These are phyloP conservation scores for Cladosporium phlei DNA, from an alignment of 2,329 filamentous ascomycete species.

Conservation along the genomic window DNA sequence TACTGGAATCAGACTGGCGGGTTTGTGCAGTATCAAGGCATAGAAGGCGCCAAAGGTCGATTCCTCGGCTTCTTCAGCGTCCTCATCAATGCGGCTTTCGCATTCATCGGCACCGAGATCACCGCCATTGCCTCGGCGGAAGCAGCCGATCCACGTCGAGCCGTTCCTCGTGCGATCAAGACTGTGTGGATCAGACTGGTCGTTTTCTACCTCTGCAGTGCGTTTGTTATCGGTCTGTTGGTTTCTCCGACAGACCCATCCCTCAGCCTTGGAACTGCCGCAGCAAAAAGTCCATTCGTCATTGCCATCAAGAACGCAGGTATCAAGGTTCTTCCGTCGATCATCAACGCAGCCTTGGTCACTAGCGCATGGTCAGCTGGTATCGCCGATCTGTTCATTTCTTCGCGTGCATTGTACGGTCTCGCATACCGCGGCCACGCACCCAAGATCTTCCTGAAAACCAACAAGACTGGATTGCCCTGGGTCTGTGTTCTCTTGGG, in stretches of 20 bases:
- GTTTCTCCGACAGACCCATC: slow-evolving; percentile 51
- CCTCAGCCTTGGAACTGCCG: slow-evolving; percentile 43
- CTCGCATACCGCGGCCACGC: no score
- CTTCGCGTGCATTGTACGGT: slow-evolving; percentile 49
- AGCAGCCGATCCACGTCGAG: slow-evolving; percentile 46
- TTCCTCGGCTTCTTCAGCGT: slow-evolving; percentile 29
- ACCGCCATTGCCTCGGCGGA: slow-evolving; percentile 53
- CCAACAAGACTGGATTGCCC: no score
- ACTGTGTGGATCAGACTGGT: no score
- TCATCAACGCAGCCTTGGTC: slow-evolving; percentile 73
- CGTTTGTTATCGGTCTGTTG: slow-evolving; percentile 55
- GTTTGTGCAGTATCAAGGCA: slow-evolving; percentile 25
- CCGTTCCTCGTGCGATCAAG: no score
- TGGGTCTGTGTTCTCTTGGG: no score
- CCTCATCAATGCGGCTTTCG: slow-evolving; percentile 41
- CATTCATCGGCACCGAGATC: slow-evolving; percentile 51
- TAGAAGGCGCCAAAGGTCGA: slow-evolving; percentile 30
- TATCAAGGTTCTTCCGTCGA: slow-evolving; percentile 61
- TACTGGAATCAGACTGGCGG: slow-evolving; percentile 26
- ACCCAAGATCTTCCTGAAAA: no score
- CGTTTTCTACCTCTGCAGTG: slow-evolving; percentile 53
- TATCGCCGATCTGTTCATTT: slow-evolving; percentile 53
- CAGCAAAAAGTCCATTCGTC: slow-evolving; percentile 55
- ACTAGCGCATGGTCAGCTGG: slow-evolving; percentile 65
- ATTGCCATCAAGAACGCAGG: slow-evolving; percentile 66